A percentile compares a stretch with the other conserved stretches of the same genome.
Evolutionary conservation across 768 basidiomycete species (phyloP).

Genomic region (Scleroderma citrinum): DNA sequence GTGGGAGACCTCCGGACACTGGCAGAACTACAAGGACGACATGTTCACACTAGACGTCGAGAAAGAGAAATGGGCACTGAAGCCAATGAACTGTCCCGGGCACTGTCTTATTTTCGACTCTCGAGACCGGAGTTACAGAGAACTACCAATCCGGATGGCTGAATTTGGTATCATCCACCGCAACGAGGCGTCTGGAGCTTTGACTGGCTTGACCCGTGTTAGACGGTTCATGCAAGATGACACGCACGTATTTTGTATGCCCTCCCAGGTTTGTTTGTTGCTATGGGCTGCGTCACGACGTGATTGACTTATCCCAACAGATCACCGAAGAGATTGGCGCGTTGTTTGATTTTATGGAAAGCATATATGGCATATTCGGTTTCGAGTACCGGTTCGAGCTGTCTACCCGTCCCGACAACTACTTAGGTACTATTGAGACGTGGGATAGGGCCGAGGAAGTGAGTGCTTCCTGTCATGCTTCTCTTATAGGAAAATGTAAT

Average conservation of each 20-base stretch:
- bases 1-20: constrained; percentile 98
- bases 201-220: constrained; percentile 90
- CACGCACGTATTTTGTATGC: constrained; percentile 98
- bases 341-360: constrained; percentile 93
- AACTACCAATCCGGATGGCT: constrained; percentile 95
- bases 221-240: constrained; percentile 89
- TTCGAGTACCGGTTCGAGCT: constrained; percentile 84
- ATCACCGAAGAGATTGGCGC: constrained; percentile 62
- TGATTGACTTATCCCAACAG: neutral
- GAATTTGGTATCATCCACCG: constrained; percentile 97
- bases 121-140: constrained; percentile 88
- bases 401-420: constrained; percentile 94
- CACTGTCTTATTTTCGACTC: constrained; percentile 27
- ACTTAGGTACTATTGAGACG: constrained; percentile 79
- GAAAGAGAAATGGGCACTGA: constrained; percentile 93
- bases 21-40: constrained; percentile 96
- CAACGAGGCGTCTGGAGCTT: constrained; percentile 92
- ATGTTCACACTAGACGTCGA: constrained; percentile 96
- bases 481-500: too few relatives aligned
- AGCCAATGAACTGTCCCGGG: constrained; percentile 94
- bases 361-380: constrained; percentile 90
- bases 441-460: constrained; percentile 89
- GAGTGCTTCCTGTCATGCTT: constrained; percentile 12
- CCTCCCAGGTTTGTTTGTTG: constrained; percentile 56
- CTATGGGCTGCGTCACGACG: neutral